Conservation (phyloP, 257 asterid genomes). For the Mitragyna speciosa region DNA sequence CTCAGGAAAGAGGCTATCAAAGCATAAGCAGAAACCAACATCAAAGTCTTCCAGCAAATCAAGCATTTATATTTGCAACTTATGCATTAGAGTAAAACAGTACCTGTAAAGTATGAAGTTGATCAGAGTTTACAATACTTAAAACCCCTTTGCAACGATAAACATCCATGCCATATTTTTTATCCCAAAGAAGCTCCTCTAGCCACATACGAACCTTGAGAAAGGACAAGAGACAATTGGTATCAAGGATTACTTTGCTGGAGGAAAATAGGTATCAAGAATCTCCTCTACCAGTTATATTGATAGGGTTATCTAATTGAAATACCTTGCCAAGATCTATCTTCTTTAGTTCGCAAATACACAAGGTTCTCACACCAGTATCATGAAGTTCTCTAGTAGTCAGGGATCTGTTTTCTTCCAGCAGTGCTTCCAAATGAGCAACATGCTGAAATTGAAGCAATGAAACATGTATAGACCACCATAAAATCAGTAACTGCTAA, state of each 20-base stretch:
- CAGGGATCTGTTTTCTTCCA: slow-evolving; percentile 58
- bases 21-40: neutral
- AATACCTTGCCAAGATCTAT: slow-evolving; percentile 84
- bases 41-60: neutral
- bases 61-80: neutral
- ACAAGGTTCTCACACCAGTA: slow-evolving; percentile 77
- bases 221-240: neutral
- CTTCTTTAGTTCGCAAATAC: slow-evolving; percentile 59
- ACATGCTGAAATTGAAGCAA: slow-evolving; percentile 52
- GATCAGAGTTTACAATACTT: slow-evolving; percentile 59
- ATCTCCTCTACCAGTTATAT: slow-evolving; percentile 34
- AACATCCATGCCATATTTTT: slow-evolving; percentile 83
- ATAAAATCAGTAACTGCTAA: neutral
- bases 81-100: neutral
- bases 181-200: slow-evolving; percentile 95
- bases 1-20: neutral
- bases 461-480: neutral
- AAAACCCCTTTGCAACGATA: slow-evolving; percentile 93
- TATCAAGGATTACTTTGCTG: neutral
- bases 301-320: neutral
- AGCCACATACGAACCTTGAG: slow-evolving; percentile 69
- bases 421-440: slow-evolving; percentile 75
- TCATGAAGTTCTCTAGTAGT: slow-evolving; percentile 80
- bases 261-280: slow-evolving; percentile 35
- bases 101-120: slow-evolving; percentile 87